Conservation (phyloP, 2,329 filamentous ascomycete species). For the Sclerotinia minor region DNA sequence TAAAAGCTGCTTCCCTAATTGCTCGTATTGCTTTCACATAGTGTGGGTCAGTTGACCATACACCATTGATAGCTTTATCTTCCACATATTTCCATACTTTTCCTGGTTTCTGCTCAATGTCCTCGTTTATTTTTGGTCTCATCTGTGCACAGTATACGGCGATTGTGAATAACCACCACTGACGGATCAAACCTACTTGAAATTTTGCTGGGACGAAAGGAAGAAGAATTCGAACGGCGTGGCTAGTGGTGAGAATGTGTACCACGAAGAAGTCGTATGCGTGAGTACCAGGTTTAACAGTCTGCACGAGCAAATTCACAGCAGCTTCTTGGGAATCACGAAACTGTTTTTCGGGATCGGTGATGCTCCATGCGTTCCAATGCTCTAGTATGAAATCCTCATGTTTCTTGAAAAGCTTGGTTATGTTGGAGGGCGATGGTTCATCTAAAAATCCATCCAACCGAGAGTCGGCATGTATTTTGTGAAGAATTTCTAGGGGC, state of each 20-base stretch:
- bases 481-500: constrained; percentile 69
- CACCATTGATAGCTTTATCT: constrained; percentile 66
- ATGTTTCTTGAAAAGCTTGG: constrained; percentile 65
- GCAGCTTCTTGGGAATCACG: constrained; percentile 66
- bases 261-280: constrained; percentile 82
- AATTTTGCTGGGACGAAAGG: constrained; percentile 72
- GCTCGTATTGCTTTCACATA: constrained; percentile 80
- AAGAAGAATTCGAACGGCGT: constrained; percentile 83
- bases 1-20: constrained; percentile 70
- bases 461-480: constrained; percentile 65
- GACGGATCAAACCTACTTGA: constrained; percentile 71
- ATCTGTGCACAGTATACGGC: constrained; percentile 74
- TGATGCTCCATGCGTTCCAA: constrained; percentile 84
- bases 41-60: constrained; percentile 72
- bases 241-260: constrained; percentile 79
- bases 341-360: constrained; percentile 72
- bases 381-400: constrained; percentile 76
- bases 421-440: constrained; percentile 62
- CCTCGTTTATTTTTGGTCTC: constrained; percentile 69
- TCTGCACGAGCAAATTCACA: constrained; percentile 61
- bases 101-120: constrained; percentile 53
- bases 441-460: constrained; percentile 67
- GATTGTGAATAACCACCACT: constrained; percentile 88
- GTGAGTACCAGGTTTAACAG: constrained; percentile 57
- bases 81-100: constrained; percentile 78